Evolutionary conservation across 805 yeast genomes (phyloP), one percentile per base, ranked within the genome.

Genomic region (Pichia membranifaciens): DNA sequence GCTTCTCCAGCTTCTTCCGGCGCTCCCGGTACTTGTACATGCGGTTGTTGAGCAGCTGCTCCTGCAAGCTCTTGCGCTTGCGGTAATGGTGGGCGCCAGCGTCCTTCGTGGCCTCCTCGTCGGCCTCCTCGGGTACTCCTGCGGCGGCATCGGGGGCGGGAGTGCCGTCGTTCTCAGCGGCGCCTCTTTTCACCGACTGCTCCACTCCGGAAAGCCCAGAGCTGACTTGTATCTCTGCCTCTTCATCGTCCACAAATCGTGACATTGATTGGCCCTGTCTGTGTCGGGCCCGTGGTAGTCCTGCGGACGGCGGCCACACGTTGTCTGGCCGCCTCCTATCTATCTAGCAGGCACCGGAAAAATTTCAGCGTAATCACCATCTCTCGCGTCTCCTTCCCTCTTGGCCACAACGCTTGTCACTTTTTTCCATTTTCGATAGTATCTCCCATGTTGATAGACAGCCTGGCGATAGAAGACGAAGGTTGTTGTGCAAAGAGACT

Each of bases 11-110:
- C 51, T 51, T 63, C 64, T 69, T 53, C 39, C 55, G 59, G 23
- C 52, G 51, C 38, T 62, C 65, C 36, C 57, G 46, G 44, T 61
- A 62, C 29, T 44, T 54, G 35, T 53, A 51, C 17, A 47, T 67
- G 58, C 68, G 61, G 43, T 68, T 63, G 41, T 69, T 74, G 31
- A 62, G 59, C 22, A 73, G 53, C 54, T 74, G 79, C 20, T 72
- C 71, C 15, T 63, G 65, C 13, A 74, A 55, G 3, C 74, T 62
- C 54, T 70, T 71, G 21, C 77, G 57, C 39, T 61, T 36, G 13
- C 46, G 25, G 6, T 13, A 16, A 2, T 21, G 31, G 9, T 46
- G 8, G 6, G 12, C 57, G 15, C 55, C 54, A 18, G 55, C 22
- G 3, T 35, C 22, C 10, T 15, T 3, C 5, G 9, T 15, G 18